phyloP scores from a whole-genome alignment of 2,329 filamentous ascomycete genomes.

The Colletotrichum musae region DNA sequence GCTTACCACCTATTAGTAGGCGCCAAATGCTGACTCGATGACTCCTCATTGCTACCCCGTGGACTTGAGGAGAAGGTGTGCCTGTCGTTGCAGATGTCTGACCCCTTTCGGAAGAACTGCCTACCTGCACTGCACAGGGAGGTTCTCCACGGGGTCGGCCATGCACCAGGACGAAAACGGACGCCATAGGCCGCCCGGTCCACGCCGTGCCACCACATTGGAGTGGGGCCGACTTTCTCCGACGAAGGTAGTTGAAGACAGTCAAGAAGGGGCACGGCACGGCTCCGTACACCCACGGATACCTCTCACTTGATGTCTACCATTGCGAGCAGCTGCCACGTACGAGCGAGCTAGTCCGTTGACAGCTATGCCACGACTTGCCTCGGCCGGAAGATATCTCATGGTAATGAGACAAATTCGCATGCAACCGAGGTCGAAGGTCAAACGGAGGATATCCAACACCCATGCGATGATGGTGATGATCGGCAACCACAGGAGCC shows the following conservation, averaged over 20 bases:
- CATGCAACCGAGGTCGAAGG: neutral
- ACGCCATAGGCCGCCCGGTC: constrained; percentile 12
- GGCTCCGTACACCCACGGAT: too few species aligned
- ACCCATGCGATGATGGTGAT: neutral
- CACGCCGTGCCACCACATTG: neutral
- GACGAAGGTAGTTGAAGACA: constrained; percentile 2
- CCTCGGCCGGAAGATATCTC: neutral
- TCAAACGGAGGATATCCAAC: neutral
- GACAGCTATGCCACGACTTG: neutral
- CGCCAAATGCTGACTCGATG: constrained; percentile 2
- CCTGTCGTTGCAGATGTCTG: neutral
- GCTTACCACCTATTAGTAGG: constrained; percentile 11
- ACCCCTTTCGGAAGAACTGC: neutral
- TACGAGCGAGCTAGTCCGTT: constrained; percentile 5
- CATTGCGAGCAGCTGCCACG: too few species aligned
- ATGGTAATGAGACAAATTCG: neutral
- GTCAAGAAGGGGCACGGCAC: too few species aligned
- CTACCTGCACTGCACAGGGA: neutral
- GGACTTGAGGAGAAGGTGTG: constrained; percentile 2
- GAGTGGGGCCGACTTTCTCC: constrained; percentile 33
- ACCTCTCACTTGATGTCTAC: too few species aligned
- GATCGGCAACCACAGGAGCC: neutral
- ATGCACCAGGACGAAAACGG: constrained; percentile 26
- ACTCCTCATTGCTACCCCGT: constrained; percentile 10
- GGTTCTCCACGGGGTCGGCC: constrained; percentile 21